Percentiles rank a stretch among this genome's conserved stretches.
Conservation (phyloP, 768 basidiomycete species). For the Macrolepiota dolichaula region DNA sequence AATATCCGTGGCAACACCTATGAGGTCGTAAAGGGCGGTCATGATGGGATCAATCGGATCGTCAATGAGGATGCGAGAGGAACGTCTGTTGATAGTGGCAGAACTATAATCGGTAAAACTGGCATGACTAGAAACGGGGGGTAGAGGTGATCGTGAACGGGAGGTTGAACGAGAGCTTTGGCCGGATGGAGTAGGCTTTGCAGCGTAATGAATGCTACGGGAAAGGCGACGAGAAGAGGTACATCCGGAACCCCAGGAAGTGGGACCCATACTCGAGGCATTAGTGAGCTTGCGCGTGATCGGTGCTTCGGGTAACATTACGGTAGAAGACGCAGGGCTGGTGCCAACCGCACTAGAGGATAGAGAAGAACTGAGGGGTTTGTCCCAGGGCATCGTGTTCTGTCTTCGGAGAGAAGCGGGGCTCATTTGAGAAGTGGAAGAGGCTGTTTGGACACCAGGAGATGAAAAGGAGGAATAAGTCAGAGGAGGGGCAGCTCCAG, state of each 20-base stretch:
- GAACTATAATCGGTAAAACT: conserved; percentile 60
- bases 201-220: conserved; percentile 76
- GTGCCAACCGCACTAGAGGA: conserved; percentile 54
- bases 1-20: conserved; percentile 90
- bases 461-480: conserved; percentile 52
- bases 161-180: conserved; percentile 93
- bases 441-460: conserved; percentile 59
- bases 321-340: conserved; percentile 58
- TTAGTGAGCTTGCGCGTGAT: conserved; percentile 64
- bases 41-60: conserved; percentile 89
- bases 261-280: conserved; percentile 36
- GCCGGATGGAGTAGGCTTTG: conserved; percentile 63
- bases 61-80: conserved; percentile 80
- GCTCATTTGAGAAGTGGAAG: conserved; percentile 60
- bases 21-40: conserved; percentile 86
- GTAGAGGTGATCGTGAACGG: conserved; percentile 90
- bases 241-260: conserved; percentile 54
- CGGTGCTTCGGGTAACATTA: conserved; percentile 59
- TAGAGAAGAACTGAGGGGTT: conserved; percentile 49
- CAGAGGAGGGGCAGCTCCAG: conserved; percentile 34
- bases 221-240: conserved; percentile 78
- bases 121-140: conserved; percentile 59
- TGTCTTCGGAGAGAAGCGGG: conserved; percentile 70
- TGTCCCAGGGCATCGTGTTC: conserved; percentile 64
- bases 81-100: conserved; percentile 60